Base-by-base conservation (phyloP, 768 basidiomycete genomes). In the Exsudoporus frostii region DNA sequence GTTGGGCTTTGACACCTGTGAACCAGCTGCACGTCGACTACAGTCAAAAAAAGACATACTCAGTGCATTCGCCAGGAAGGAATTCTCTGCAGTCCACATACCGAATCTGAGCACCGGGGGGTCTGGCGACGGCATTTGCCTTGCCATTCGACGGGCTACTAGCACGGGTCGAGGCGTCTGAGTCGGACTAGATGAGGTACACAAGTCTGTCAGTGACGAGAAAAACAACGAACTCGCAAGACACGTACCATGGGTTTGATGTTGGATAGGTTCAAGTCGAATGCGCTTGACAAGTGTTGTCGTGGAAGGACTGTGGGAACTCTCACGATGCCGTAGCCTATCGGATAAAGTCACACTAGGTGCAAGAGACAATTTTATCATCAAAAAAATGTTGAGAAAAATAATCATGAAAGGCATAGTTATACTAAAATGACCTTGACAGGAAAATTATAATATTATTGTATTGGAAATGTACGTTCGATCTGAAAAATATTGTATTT, bases 61-160 rank as follows among this genome's bases (percentile, higher is more conserved):
- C 33, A 32, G 53, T 4, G 22, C 7, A 41, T 30, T 43, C 11
- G 17, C 53, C 19, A 45, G 7, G 5, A 22, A 42, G 13, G 25
- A 41, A 25, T 38, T 39, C n/a, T 11, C 10, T 29, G 38, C 8
- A 29, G 33, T 45, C 17, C 41, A 76, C 81, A 43, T 57, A 92
- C 89, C 90, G 84, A 74, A 92, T 83, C 72, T 88, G 86, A 59
- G 86, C 85, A 65, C 87, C 88, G 55, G 87, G 84, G 7, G 89
- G 88, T 72, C 83, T 88, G 45, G 81, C 84, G 50, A 87, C 81
- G 39, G 74, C 77, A 39, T 74, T 74, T 42, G 76, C 55, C 62
- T 70, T 69, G 56, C 75, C 75, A 44, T 71, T 69, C 57, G 67
- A 71, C 60, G 68, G 73, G 71, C 62, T 75, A 61, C 60, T 74